These are phyloP conservation scores for Venturiaceae sp. DNA, from an alignment of 2,329 filamentous ascomycete genomes.

Conservation along the genomic window DNA sequence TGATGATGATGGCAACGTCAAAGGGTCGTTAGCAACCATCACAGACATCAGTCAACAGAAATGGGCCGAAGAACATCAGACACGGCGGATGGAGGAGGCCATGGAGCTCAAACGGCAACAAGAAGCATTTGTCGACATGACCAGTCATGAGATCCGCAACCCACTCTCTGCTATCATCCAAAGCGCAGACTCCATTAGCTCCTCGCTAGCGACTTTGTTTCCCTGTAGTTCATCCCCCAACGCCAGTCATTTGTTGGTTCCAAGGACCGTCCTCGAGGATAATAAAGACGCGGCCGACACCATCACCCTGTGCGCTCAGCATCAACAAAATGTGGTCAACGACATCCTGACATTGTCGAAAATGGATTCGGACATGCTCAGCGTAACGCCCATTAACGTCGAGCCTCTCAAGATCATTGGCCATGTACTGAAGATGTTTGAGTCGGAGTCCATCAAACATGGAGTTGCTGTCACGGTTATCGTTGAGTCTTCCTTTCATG, in stretches of 20 bases:
- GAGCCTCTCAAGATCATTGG: neutral
- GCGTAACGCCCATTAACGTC: neutral
- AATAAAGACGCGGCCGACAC: constrained; percentile 23
- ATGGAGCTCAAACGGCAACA: constrained; percentile 18
- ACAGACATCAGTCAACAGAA: constrained; percentile 6
- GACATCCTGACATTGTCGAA: constrained; percentile 17
- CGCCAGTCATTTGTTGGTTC: neutral
- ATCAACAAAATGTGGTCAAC: constrained; percentile 37
- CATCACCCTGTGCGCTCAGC: constrained; percentile 34
- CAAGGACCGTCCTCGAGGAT: constrained; percentile 14
- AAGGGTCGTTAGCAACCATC: neutral
- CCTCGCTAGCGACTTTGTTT: neutral
- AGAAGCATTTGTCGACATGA: constrained; percentile 27
- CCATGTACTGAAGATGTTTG: constrained; percentile 5
- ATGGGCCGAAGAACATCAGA: constrained; percentile 2
- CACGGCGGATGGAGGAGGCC: constrained; percentile 3
- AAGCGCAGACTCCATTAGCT: constrained; percentile 4
- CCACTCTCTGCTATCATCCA: constrained; percentile 9
- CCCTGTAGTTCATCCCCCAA: constrained; percentile 17
- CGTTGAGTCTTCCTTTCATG: neutral
- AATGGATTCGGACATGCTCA: constrained; percentile 5
- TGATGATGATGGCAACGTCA: constrained; percentile 1
- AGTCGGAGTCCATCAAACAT: neutral
- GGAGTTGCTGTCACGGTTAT: neutral
- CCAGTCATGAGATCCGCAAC: constrained; percentile 10